Percentiles rank a stretch among this genome's conserved stretches.
Evolutionary conservation across 2,329 filamentous ascomycete species (phyloP).

Genomic region (Trichophyton rubrum): DNA sequence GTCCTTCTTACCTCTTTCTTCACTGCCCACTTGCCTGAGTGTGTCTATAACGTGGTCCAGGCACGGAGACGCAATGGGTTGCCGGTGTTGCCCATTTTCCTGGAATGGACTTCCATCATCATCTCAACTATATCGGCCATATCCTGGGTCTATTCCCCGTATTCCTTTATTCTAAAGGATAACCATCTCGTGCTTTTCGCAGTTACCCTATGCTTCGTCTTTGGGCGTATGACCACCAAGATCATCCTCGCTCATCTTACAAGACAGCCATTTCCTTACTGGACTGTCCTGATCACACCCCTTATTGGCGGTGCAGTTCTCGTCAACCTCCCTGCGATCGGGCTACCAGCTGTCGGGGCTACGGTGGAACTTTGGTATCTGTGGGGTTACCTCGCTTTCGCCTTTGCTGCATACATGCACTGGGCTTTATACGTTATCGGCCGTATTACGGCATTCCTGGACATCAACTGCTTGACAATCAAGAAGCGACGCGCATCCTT

Average conservation of each 20-base stretch:
- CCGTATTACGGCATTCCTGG: constrained; percentile 80
- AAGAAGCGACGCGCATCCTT: constrained; percentile 17
- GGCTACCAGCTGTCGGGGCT: constrained; percentile 54
- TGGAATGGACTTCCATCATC: constrained; percentile 87
- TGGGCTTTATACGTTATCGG: constrained; percentile 89
- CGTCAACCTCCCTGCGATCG: constrained; percentile 68
- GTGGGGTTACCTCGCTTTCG: constrained; percentile 70
- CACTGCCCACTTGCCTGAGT: constrained; percentile 70
- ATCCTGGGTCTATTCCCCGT: constrained; percentile 79
- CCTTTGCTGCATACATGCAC: constrained; percentile 72
- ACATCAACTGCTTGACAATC: constrained; percentile 91
- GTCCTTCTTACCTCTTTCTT: constrained; percentile 55
- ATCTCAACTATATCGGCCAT: constrained; percentile 64
- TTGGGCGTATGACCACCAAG: constrained; percentile 96
- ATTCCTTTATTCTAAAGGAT: constrained; percentile 66
- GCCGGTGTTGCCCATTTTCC: constrained; percentile 68
- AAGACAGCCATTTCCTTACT: constrained; percentile 87
- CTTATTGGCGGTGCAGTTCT: constrained; percentile 74
- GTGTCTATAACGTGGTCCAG: constrained; percentile 70
- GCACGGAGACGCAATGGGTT: constrained; percentile 61
- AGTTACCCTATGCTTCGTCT: constrained; percentile 89
- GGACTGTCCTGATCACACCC: constrained; percentile 82
- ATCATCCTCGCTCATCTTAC: constrained; percentile 95
- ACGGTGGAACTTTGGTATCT: constrained; percentile 66
- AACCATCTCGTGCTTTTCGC: constrained; percentile 90